Evolutionary conservation across 768 basidiomycete genomes (phyloP), one percentile per base, ranked within the genome.

Genomic region (Guyanaporus albipodus): DNA sequence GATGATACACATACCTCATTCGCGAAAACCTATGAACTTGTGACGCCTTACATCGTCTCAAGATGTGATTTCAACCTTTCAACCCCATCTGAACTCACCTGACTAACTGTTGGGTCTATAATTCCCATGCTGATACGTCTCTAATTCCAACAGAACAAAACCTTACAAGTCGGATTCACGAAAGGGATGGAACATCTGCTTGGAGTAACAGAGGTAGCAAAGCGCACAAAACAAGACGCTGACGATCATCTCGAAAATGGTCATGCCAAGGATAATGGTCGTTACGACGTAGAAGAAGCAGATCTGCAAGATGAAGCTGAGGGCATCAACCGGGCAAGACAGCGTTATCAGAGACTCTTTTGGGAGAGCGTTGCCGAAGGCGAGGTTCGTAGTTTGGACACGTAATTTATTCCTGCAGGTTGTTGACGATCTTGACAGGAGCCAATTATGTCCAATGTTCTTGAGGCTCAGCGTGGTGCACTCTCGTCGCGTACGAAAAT

Each of bases 281-380:
- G 80, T 37, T 69, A 71, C 18, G 77, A 86, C 51, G 74, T 74
- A 8, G 70, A 74, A 8, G 74, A 77, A 54, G 85, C 85, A 1
- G 88, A 91, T 58, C 61, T 67, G 27, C 73, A 82, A 26, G 82
- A 82, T 44, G 72, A 82, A 59, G 70, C 62, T 10, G 80, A 80
- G 53, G 69, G 74, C 18, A 74, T 78, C 48, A 73, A 81, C 44
- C 71, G 68, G 44, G 76, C 77, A 35, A 77, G 81, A 19, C 74
- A 79, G 46, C 77, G 82, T 9, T 87, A 87, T 60, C 80, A 83
- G 55, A 76, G 82, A 34, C 67, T 80, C 35, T 91, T 85, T 63
- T 91, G 87, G 86, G 89, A 91, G 62, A 79, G 83, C 24, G 77
- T 85, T 31, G 73, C 74, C 9, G 89, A 91, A 56, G 80, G 82